A percentile compares a stretch with the other conserved stretches of the same genome.
These are phyloP conservation scores for Penicillium subrubescens DNA, from an alignment of 495 filamentous ascomycete genomes.

Conservation along the genomic window DNA sequence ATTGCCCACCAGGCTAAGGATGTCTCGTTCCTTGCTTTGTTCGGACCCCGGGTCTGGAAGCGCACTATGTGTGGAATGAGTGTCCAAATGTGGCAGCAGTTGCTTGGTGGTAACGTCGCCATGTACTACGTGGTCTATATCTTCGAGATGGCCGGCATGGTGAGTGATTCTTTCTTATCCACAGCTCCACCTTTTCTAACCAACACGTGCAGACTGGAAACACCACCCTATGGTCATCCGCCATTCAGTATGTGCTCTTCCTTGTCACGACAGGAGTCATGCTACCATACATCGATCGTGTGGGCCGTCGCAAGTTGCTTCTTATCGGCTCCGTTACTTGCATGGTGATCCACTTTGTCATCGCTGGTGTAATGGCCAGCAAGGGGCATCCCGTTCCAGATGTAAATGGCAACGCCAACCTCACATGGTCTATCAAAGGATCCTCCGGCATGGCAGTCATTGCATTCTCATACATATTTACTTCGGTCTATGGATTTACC, in stretches of 20 bases:
- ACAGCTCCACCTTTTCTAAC: background rate
- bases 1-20: slow-evolving; percentile 53
- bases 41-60: slow-evolving; percentile 68
- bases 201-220: slow-evolving; percentile 52
- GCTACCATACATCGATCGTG: slow-evolving; percentile 72
- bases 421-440: slow-evolving; percentile 64
- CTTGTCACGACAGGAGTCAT: slow-evolving; percentile 68
- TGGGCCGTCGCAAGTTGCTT: slow-evolving; percentile 72
- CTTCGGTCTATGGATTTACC: slow-evolving; percentile 74
- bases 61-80: slow-evolving; percentile 66
- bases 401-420: slow-evolving; percentile 66
- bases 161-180: slow-evolving; percentile 13
- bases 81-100: slow-evolving; percentile 73
- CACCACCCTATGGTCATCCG: slow-evolving; percentile 66
- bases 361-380: slow-evolving; percentile 52
- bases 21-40: slow-evolving; percentile 62
- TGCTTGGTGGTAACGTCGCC: slow-evolving; percentile 68
- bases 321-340: slow-evolving; percentile 65
- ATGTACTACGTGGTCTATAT: slow-evolving; percentile 76
- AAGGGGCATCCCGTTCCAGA: slow-evolving; percentile 57
- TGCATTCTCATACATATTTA: slow-evolving; percentile 77
- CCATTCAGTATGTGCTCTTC: slow-evolving; percentile 76
- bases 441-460: slow-evolving; percentile 69
- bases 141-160: slow-evolving; percentile 63
- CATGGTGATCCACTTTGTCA: slow-evolving; percentile 71